These are phyloP conservation scores for Candida odintsovae DNA, from an alignment of 805 yeast genomes.

Conservation along the genomic window DNA sequence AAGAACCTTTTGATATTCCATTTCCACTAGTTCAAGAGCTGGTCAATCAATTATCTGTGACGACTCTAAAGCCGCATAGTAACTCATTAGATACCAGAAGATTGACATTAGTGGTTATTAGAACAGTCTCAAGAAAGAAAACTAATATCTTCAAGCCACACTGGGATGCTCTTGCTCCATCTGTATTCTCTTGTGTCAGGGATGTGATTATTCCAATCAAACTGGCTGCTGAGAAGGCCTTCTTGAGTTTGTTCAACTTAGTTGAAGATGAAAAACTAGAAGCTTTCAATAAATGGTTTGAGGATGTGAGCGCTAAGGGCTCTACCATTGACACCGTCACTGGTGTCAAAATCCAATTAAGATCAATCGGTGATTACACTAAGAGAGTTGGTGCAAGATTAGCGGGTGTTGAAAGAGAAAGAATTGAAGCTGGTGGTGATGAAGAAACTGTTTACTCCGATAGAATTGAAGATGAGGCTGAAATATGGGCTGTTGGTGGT, in stretches of 20 bases:
- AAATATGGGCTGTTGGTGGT: conserved; percentile 85
- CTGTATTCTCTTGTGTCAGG: conserved; percentile 77
- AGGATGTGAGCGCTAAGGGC: conserved; percentile 29
- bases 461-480: conserved; percentile 77
- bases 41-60: conserved; percentile 43
- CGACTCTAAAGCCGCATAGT: conserved; percentile 47
- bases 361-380: conserved; percentile 85
- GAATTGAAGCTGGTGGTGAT: conserved; percentile 87
- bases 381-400: conserved; percentile 85
- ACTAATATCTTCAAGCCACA: conserved; percentile 47
- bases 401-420: conserved; percentile 81
- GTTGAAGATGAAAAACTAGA: conserved; percentile 56
- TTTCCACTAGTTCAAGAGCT: conserved; percentile 37
- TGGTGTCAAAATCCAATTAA: conserved; percentile 47
- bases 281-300: conserved; percentile 63
- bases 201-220: conserved; percentile 89
- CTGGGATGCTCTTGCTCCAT: conserved; percentile 55
- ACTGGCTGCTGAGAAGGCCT: conserved; percentile 91
- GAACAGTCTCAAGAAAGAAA: conserved; percentile 68
- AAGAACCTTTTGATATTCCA: conserved; percentile 33
- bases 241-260: conserved; percentile 61
- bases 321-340: conserved; percentile 34
- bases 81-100: conserved; percentile 75
- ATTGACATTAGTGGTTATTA: conserved; percentile 63
- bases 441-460: conserved; percentile 80